phyloP scores from a whole-genome alignment of 2,329 filamentous ascomycete genomes.

The Calonectria hawksworthii region DNA sequence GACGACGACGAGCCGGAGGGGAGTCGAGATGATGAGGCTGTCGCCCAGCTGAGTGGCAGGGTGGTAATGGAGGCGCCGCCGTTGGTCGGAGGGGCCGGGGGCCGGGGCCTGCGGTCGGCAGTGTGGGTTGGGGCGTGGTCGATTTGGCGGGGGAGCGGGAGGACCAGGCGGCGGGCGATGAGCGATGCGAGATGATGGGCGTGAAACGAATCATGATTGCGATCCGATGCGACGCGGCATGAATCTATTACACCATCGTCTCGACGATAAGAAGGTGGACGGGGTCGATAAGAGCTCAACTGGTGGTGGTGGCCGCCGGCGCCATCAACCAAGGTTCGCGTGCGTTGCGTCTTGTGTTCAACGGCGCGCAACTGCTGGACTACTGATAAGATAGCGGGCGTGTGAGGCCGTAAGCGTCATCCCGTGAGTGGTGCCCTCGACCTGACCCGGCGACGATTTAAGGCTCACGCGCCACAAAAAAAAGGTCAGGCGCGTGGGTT shows the following conservation, averaged over 20 bases:
- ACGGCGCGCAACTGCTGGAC: not conserved
- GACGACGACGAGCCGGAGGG: slow-evolving; percentile 12
- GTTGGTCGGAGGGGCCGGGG: slow-evolving; percentile 8
- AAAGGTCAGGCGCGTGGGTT: not conserved
- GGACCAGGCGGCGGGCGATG: not conserved
- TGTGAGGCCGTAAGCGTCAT: not conserved
- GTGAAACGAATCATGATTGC: not conserved
- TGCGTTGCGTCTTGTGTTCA: not conserved
- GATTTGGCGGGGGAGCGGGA: not conserved
- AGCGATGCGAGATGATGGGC: not conserved
- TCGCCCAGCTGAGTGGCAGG: slow-evolving; percentile 8
- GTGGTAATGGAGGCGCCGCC: slow-evolving; percentile 35
- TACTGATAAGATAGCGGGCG: not conserved
- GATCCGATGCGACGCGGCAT: not conserved
- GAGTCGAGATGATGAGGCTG: slow-evolving; percentile 2
- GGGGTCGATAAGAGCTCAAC: not conserved
- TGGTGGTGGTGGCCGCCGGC: not conserved
- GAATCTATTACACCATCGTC: not conserved
- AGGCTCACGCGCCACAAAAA: not conserved
- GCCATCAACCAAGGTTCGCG: not conserved
- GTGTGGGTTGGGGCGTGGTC: not conserved
- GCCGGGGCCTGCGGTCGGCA: slow-evolving; percentile 1
- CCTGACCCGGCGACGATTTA: not conserved
- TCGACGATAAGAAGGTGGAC: no score
- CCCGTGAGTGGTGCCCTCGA: not conserved